Percentiles rank a stretch among this genome's conserved stretches.
These are phyloP conservation scores for Coemansia sp. DNA, from an alignment of 192 early-diverging fungal genomes.

Conservation along the genomic window DNA sequence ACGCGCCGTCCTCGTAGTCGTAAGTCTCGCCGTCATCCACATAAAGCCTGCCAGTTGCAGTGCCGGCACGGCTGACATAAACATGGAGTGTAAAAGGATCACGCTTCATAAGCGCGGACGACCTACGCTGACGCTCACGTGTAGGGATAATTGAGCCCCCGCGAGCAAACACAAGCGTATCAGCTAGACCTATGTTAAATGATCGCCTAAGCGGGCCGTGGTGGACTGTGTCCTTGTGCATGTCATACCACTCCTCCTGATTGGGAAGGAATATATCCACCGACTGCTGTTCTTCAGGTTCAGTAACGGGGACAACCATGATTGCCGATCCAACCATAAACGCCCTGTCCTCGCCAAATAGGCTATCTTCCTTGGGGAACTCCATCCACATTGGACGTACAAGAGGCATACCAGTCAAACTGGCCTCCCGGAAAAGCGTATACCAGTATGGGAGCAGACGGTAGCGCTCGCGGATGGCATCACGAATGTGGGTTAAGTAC, in stretches of 20 bases:
- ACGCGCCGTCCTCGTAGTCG: slow-evolving; percentile 66
- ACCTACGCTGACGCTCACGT: slow-evolving; percentile 80
- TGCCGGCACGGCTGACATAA: slow-evolving; percentile 65
- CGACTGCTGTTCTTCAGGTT: slow-evolving; percentile 27
- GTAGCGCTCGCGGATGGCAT: slow-evolving; percentile 81
- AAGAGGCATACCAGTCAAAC: slow-evolving; percentile 72
- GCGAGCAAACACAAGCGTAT: slow-evolving; percentile 82
- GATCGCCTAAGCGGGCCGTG: slow-evolving; percentile 54
- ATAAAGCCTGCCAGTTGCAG: slow-evolving; percentile 78
- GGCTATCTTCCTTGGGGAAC: slow-evolving; percentile 74
- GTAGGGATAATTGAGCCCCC: slow-evolving; percentile 88
- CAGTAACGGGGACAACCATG: slow-evolving; percentile 70
- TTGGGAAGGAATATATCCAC: slow-evolving; percentile 74
- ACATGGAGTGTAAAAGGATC: slow-evolving; percentile 94
- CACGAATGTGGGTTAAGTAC: slow-evolving; percentile 73
- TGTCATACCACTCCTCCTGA: slow-evolving; percentile 62
- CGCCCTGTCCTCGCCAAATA: slow-evolving; percentile 82
- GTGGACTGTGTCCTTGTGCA: slow-evolving; percentile 47
- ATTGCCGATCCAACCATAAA: slow-evolving; percentile 88
- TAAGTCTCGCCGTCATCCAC: slow-evolving; percentile 89
- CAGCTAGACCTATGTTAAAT: slow-evolving; percentile 63
- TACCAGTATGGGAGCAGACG: slow-evolving; percentile 87
- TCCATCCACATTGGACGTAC: slow-evolving; percentile 87
- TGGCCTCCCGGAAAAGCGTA: slow-evolving; percentile 84
- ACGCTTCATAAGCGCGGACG: slow-evolving; percentile 70